These are phyloP conservation scores for Henckelia pumila DNA, from an alignment of 257 asterid species.

Conservation along the genomic window DNA sequence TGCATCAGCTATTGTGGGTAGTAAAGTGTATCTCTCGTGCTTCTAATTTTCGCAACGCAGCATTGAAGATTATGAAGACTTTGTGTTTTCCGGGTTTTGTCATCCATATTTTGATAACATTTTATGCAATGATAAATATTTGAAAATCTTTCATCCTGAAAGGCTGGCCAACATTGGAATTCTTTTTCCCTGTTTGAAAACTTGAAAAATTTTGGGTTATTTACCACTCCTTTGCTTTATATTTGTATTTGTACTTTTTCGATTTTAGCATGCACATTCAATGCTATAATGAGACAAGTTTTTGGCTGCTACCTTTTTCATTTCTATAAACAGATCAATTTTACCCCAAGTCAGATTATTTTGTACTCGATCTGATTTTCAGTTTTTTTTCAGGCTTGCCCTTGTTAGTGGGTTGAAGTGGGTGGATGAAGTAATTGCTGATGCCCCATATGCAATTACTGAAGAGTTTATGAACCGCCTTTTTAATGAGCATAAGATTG, in stretches of 20 bases:
- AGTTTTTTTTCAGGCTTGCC: slow-evolving; percentile 56
- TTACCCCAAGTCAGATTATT: slow-evolving; percentile 9
- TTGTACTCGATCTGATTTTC: slow-evolving; percentile 29
- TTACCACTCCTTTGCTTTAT: background rate
- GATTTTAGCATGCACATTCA: background rate
- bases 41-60: background rate
- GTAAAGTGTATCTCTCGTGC: background rate
- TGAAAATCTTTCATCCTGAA: background rate
- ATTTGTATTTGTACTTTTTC: background rate
- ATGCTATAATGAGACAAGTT: background rate
- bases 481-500: slow-evolving; percentile 81
- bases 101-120: background rate
- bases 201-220: background rate
- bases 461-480: slow-evolving; percentile 85
- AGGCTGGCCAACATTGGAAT: background rate
- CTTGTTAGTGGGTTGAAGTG: slow-evolving; percentile 94
- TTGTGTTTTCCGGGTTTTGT: background rate
- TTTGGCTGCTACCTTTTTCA: slow-evolving; percentile 7
- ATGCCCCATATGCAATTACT: slow-evolving; percentile 86
- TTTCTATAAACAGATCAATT: slow-evolving; percentile 9
- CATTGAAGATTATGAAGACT: background rate
- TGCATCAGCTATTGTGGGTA: background rate
- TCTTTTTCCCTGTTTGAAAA: background rate
- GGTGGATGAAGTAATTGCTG: slow-evolving; percentile 95
- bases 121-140: background rate